Percentiles rank a stretch among this genome's conserved stretches.
Conservation (phyloP, 257 asterid species). For the Nicotiana sylvestris region DNA sequence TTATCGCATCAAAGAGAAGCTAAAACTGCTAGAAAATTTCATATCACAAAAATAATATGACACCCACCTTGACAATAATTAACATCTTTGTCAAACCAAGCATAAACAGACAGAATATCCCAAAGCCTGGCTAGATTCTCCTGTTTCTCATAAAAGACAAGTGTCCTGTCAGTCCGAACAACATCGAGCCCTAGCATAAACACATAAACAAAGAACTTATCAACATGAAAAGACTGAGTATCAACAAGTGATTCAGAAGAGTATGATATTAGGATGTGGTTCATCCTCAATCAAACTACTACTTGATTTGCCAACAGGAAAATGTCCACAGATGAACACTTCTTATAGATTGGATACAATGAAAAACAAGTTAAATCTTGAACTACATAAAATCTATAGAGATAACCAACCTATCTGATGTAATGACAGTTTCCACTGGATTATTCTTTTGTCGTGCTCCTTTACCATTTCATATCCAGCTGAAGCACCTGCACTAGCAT, state of each 20-base stretch:
- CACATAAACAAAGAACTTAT: conserved; percentile 11
- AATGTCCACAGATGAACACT: background rate
- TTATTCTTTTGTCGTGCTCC: conserved; percentile 62
- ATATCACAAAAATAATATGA: conserved; percentile 3
- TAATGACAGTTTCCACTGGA: conserved; percentile 84
- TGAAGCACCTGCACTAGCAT: conserved; percentile 20
- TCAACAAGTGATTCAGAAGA: background rate
- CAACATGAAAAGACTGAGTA: background rate
- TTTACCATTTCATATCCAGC: conserved; percentile 21
- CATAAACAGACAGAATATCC: conserved; percentile 81
- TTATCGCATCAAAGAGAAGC: conserved; percentile 3
- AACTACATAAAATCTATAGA: conserved; percentile 1
- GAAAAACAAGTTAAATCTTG: background rate
- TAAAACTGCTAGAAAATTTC: background rate
- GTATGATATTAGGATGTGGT: background rate
- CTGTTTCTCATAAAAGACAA: conserved; percentile 71
- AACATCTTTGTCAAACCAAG: conserved; percentile 87
- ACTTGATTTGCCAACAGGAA: background rate
- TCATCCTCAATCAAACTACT: background rate
- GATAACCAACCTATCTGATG: conserved; percentile 86
- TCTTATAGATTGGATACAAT: background rate
- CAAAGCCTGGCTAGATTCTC: conserved; percentile 76
- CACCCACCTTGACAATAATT: conserved; percentile 91
- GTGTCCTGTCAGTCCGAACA: conserved; percentile 82
- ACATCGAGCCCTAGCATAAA: conserved; percentile 77